phyloP scores from a whole-genome alignment of 2,329 filamentous ascomycete species.

The Penicillium janthinellum region DNA sequence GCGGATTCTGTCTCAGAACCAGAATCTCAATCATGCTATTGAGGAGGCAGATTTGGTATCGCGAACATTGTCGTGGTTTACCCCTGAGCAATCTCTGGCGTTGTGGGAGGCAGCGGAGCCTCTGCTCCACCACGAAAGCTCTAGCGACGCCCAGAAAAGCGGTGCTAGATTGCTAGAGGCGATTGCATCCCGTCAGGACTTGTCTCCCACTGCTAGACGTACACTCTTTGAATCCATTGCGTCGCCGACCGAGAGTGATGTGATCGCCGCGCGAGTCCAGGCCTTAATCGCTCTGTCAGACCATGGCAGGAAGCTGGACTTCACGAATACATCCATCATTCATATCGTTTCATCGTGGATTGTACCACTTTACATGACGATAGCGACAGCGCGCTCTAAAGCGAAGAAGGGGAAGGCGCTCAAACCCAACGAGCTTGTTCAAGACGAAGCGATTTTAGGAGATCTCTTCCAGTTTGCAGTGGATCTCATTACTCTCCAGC shows the following conservation, averaged over 20 bases:
- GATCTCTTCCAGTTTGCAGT: constrained; percentile 46
- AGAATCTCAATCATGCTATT: constrained; percentile 38
- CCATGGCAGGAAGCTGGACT: constrained; percentile 47
- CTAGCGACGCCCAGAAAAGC: constrained; percentile 39
- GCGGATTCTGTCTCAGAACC: constrained; percentile 36
- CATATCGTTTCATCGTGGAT: constrained; percentile 44
- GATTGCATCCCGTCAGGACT: constrained; percentile 42
- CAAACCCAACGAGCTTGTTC: constrained; percentile 33
- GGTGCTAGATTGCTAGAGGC: constrained; percentile 41
- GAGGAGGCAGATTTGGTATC: constrained; percentile 43
- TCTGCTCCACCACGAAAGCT: constrained; percentile 39
- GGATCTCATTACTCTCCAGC: constrained; percentile 47
- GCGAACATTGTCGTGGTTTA: constrained; percentile 39
- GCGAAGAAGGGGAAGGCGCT: constrained; percentile 39
- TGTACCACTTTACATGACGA: constrained; percentile 41
- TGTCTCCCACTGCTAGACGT: constrained; percentile 38
- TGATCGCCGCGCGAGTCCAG: constrained; percentile 42
- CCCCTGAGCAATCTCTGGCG: constrained; percentile 42
- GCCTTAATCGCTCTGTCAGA: constrained; percentile 46
- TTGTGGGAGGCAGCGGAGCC: constrained; percentile 45
- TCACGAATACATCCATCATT: constrained; percentile 41
- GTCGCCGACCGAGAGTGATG: constrained; percentile 36
- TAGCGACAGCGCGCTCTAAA: constrained; percentile 40
- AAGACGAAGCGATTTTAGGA: constrained; percentile 41
- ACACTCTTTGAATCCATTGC: constrained; percentile 42